Conservation (phyloP, 106 monocot genomes). For the Phalaenopsis aphrodite region DNA sequence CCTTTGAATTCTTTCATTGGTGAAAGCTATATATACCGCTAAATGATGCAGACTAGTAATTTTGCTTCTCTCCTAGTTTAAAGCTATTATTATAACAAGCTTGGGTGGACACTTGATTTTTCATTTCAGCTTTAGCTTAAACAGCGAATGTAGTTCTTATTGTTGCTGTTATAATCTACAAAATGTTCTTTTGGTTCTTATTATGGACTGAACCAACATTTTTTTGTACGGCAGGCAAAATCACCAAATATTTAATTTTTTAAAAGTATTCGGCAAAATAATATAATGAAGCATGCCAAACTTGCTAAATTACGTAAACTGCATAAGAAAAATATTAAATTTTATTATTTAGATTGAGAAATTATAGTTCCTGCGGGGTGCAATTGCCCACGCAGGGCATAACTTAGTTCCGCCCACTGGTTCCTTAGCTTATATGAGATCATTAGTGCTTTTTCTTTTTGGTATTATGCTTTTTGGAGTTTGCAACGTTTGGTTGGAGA, state of each 20-base stretch:
- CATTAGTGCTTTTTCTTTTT: not conserved
- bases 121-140: not conserved
- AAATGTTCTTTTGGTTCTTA: not conserved
- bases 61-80: not conserved
- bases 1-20: not conserved
- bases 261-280: too few species aligned
- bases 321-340: too few species aligned
- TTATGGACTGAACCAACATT: too few species aligned
- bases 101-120: not conserved
- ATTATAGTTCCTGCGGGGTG: too few species aligned
- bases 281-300: too few species aligned
- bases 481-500: not conserved
- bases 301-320: too few species aligned
- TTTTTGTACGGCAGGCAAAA: too few species aligned
- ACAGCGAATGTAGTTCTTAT: not conserved
- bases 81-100: not conserved
- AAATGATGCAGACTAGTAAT: not conserved
- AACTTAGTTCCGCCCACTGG: not conserved
- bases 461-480: not conserved
- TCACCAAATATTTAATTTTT: too few species aligned
- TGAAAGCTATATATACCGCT: not conserved
- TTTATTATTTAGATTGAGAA: too few species aligned
- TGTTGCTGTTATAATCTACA: not conserved
- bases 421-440: not conserved
- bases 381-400: too few species aligned